Conservation (phyloP, 1,284 basidiomycete genomes). For the Ustilago vetiveriae region DNA sequence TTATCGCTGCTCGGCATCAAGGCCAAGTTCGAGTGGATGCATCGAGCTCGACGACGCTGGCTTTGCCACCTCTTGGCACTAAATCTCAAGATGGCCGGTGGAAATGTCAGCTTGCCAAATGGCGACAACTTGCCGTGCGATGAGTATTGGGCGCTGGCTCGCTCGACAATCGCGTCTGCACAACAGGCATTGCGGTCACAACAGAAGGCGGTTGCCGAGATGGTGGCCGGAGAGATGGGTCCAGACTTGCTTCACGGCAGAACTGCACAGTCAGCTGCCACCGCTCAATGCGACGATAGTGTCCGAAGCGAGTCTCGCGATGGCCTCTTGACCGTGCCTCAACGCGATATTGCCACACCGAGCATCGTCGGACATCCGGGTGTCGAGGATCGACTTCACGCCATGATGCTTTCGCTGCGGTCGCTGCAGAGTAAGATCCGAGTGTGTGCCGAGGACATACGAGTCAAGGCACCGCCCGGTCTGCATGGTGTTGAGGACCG, state of each 20-base stretch:
- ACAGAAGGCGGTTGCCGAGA: conserved; percentile 4
- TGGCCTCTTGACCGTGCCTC: conserved; percentile 10
- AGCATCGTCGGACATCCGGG: conserved; percentile 37
- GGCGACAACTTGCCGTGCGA: conserved; percentile 19
- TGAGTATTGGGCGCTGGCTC: conserved; percentile 29
- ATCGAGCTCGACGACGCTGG: conserved; percentile 51
- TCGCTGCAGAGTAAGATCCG: conserved; percentile 65
- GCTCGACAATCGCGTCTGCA: conserved; percentile 7
- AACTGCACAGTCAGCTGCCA: neutral
- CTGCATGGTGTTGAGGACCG: conserved; percentile 52
- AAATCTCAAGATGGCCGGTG: conserved; percentile 5
- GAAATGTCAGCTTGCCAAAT: conserved; percentile 22
- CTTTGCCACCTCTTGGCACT: conserved; percentile 42
- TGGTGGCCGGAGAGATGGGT: conserved; percentile 29
- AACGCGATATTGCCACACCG: neutral
- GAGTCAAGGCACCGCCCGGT: conserved; percentile 27
- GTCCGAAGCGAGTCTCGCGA: conserved; percentile 9
- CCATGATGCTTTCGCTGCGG: conserved; percentile 59
- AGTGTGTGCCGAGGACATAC: conserved; percentile 59
- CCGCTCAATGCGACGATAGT: conserved; percentile 1
- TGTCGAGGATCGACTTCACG: conserved; percentile 53
- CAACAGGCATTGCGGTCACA: conserved; percentile 1
- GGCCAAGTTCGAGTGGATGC: conserved; percentile 58
- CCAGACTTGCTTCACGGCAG: conserved; percentile 5
- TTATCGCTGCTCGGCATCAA: conserved; percentile 53